phyloP scores from a whole-genome alignment of 1,284 basidiomycete species.

The Malassezia cuniculi region DNA sequence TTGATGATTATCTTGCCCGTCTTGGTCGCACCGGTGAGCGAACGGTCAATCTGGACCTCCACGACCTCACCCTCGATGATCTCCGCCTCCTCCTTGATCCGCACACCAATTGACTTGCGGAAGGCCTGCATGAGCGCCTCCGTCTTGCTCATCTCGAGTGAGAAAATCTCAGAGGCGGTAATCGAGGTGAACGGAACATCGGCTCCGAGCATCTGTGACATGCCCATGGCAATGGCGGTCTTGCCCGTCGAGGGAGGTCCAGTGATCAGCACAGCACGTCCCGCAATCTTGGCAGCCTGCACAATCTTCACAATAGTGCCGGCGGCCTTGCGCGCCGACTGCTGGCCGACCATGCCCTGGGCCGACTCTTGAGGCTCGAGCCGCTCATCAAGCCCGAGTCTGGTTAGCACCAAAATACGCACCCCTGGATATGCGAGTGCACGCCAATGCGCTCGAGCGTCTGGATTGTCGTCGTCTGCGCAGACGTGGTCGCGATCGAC shows the following conservation, averaged over 20 bases:
- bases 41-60: constrained; percentile 94
- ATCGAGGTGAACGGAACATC: constrained; percentile 97
- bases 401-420: constrained; percentile 47
- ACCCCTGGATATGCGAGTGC: constrained; percentile 39
- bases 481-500: constrained; percentile 32
- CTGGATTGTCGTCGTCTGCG: constrained; percentile 25
- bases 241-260: constrained; percentile 93
- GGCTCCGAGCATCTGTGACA: constrained; percentile 83
- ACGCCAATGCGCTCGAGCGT: constrained; percentile 41
- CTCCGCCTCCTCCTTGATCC: constrained; percentile 95
- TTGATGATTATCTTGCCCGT: constrained; percentile 95
- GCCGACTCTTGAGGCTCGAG: constrained; percentile 72
- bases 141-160: constrained; percentile 87
- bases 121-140: constrained; percentile 95
- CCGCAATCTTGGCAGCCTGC: constrained; percentile 83
- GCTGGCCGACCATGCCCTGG: constrained; percentile 95
- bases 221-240: constrained; percentile 91
- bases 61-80: constrained; percentile 96
- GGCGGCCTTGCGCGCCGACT: constrained; percentile 83
- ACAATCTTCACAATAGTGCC: constrained; percentile 98
- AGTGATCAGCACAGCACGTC: constrained; percentile 85
- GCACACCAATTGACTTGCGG: constrained; percentile 82
- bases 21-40: constrained; percentile 91
- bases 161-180: constrained; percentile 92
- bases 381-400: constrained; percentile 76